Conservation (phyloP, 2,329 filamentous ascomycete genomes). For the Magnaporthiopsis rhizophila region DNA sequence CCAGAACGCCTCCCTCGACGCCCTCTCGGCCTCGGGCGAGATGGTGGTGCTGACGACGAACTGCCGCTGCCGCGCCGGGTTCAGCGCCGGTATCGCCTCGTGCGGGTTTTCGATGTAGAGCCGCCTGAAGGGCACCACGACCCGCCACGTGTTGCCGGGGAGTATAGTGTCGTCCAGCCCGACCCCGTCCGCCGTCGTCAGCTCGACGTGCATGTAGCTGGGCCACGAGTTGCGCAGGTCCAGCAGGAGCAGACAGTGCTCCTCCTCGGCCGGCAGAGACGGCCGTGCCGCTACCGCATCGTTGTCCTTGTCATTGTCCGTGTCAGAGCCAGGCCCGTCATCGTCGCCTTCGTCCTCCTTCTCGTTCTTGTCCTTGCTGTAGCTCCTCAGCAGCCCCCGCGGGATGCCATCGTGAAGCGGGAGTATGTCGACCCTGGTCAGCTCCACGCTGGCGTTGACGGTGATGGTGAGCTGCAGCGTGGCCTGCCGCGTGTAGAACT, state of each 20-base stretch:
- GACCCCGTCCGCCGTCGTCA: conserved; percentile 40
- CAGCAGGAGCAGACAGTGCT: conserved; percentile 71
- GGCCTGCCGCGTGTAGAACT: conserved; percentile 79
- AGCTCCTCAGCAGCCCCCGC: conserved; percentile 41
- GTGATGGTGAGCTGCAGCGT: conserved; percentile 76
- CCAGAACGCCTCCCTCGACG: conserved; percentile 81
- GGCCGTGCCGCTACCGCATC: background rate
- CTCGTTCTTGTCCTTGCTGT: background rate
- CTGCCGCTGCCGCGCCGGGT: conserved; percentile 77
- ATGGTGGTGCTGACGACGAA: conserved; percentile 83
- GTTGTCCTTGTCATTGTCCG: background rate
- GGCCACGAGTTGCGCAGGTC: conserved; percentile 91
- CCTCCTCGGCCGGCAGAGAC: conserved; percentile 16
- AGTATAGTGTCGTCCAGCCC: conserved; percentile 48
- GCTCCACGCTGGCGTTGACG: conserved; percentile 83
- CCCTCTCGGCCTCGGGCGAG: conserved; percentile 69
- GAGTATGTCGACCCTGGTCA: conserved; percentile 71
- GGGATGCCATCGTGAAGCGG: conserved; percentile 64
- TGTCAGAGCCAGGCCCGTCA: background rate
- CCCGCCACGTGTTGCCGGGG: conserved; percentile 62
- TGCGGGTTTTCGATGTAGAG: conserved; percentile 71
- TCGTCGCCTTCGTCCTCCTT: background rate
- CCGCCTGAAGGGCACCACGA: conserved; percentile 68
- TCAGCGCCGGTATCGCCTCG: conserved; percentile 69
- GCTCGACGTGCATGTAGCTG: conserved; percentile 60